phyloP scores from a whole-genome alignment of 2,329 filamentous ascomycete species.

The Xylariaceae sp. region DNA sequence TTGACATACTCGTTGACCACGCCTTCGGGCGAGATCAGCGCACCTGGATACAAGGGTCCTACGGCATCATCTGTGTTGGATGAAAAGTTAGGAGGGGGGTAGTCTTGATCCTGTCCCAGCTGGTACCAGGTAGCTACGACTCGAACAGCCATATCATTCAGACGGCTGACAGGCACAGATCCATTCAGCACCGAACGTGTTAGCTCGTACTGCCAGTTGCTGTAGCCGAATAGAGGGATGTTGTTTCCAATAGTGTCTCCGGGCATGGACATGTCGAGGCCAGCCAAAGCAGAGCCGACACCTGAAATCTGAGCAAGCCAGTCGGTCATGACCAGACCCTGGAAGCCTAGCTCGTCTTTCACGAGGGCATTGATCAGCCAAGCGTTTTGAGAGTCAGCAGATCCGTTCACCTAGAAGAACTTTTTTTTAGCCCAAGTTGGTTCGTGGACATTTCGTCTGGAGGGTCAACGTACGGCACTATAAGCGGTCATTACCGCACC shows the following conservation, averaged over 20 bases:
- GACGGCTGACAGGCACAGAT: slow-evolving; percentile 48
- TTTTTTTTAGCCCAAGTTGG: neutral
- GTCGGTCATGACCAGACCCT: slow-evolving; percentile 67
- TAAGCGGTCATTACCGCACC: slow-evolving; percentile 82
- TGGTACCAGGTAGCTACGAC: slow-evolving; percentile 57
- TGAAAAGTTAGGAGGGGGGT: slow-evolving; percentile 54
- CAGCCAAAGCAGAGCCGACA: slow-evolving; percentile 67
- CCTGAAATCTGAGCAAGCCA: slow-evolving; percentile 75
- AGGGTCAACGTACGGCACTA: slow-evolving; percentile 44
- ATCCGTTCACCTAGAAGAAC: slow-evolving; percentile 55
- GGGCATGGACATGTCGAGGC: slow-evolving; percentile 61
- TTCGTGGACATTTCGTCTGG: slow-evolving; percentile 1
- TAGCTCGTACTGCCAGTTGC: slow-evolving; percentile 53
- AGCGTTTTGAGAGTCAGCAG: slow-evolving; percentile 63
- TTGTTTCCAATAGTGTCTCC: slow-evolving; percentile 48
- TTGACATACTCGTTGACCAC: slow-evolving; percentile 67
- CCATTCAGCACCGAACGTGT: slow-evolving; percentile 53
- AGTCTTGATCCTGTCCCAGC: slow-evolving; percentile 55
- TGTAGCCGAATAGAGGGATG: slow-evolving; percentile 47
- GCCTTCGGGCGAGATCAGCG: slow-evolving; percentile 55
- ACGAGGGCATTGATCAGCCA: slow-evolving; percentile 65
- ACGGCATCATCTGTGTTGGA: slow-evolving; percentile 51
- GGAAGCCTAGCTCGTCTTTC: slow-evolving; percentile 71
- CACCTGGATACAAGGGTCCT: slow-evolving; percentile 53
- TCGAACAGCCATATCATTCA: slow-evolving; percentile 54